Conservation (phyloP, 257 asterid species). For the Primulina huaijiensis region DNA sequence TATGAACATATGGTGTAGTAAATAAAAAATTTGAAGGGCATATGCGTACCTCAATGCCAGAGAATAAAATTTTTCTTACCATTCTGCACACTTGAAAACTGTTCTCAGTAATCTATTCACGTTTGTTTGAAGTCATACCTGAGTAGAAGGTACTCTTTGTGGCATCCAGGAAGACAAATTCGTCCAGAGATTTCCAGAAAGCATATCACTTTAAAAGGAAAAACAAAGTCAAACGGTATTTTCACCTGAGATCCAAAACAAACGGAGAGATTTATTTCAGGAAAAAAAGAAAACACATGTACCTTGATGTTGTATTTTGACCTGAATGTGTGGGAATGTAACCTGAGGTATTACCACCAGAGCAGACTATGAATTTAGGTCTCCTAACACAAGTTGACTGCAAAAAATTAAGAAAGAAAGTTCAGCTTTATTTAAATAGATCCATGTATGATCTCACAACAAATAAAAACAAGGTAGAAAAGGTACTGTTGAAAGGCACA, state of each 20-base stretch:
- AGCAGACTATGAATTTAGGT: slow-evolving; percentile 56
- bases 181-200: slow-evolving; percentile 68
- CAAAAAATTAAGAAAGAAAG: slow-evolving; percentile 20
- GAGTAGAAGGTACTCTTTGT: slow-evolving; percentile 55
- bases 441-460: slow-evolving; percentile 9
- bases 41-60: neutral
- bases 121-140: slow-evolving; percentile 40
- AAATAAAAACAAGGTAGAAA: slow-evolving; percentile 5
- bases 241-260: slow-evolving; percentile 5
- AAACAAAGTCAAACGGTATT: slow-evolving; percentile 20
- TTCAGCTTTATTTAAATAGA: neutral
- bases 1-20: neutral
- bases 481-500: slow-evolving; percentile 17
- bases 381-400: slow-evolving; percentile 60
- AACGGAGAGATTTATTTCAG: slow-evolving; percentile 11
- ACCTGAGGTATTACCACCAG: slow-evolving; percentile 51
- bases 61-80: no score
- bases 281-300: slow-evolving; percentile 7
- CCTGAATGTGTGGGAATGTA: slow-evolving; percentile 60
- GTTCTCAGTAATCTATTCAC: neutral
- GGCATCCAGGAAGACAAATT: slow-evolving; percentile 80
- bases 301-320: slow-evolving; percentile 68
- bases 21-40: neutral
- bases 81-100: no score
- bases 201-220: slow-evolving; percentile 49